phyloP scores from a whole-genome alignment of 2,329 filamentous ascomycete genomes.

The Hypoxylon rubiginosum region DNA sequence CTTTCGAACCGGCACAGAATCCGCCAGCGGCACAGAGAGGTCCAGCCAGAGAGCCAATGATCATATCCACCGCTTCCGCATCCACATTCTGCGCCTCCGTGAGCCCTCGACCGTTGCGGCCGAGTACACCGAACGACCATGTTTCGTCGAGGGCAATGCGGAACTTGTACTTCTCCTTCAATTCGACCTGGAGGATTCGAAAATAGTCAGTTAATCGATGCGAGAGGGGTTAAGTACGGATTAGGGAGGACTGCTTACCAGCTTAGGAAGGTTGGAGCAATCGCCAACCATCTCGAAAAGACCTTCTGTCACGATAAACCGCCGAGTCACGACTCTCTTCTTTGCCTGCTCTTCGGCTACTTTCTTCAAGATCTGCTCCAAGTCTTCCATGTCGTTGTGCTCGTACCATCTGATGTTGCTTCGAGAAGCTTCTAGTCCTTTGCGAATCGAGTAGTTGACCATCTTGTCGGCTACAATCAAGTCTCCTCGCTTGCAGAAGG shows the following conservation, averaged over 20 bases:
- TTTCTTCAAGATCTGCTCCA: slow-evolving; percentile 86
- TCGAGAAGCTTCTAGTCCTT: slow-evolving; percentile 91
- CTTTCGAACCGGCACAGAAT: slow-evolving; percentile 91
- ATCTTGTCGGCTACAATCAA: slow-evolving; percentile 96
- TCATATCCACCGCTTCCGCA: slow-evolving; percentile 94
- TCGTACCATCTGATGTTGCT: slow-evolving; percentile 95
- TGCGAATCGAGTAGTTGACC: slow-evolving; percentile 93
- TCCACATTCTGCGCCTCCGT: slow-evolving; percentile 98
- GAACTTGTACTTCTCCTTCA: slow-evolving; percentile 98
- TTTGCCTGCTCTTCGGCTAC: slow-evolving; percentile 88
- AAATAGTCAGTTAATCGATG: slow-evolving; percentile 22
- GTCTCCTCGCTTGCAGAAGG: slow-evolving; percentile 96
- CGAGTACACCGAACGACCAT: slow-evolving; percentile 95
- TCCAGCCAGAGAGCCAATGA: slow-evolving; percentile 91
- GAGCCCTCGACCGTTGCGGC: slow-evolving; percentile 88
- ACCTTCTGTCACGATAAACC: slow-evolving; percentile 97
- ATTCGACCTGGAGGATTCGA: slow-evolving; percentile 73
- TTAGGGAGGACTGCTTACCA: slow-evolving; percentile 67
- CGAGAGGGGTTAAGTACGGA: not conserved
- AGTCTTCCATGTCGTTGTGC: slow-evolving; percentile 94
- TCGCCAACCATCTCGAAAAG: slow-evolving; percentile 93
- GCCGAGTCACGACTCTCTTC: slow-evolving; percentile 87
- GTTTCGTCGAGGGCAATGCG: slow-evolving; percentile 97
- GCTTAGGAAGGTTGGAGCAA: slow-evolving; percentile 83
- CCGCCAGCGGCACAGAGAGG: slow-evolving; percentile 93